Percentiles rank a stretch among this genome's conserved stretches.
Conservation (phyloP, 2,329 filamentous ascomycete genomes). For the Falciphora oryzae region DNA sequence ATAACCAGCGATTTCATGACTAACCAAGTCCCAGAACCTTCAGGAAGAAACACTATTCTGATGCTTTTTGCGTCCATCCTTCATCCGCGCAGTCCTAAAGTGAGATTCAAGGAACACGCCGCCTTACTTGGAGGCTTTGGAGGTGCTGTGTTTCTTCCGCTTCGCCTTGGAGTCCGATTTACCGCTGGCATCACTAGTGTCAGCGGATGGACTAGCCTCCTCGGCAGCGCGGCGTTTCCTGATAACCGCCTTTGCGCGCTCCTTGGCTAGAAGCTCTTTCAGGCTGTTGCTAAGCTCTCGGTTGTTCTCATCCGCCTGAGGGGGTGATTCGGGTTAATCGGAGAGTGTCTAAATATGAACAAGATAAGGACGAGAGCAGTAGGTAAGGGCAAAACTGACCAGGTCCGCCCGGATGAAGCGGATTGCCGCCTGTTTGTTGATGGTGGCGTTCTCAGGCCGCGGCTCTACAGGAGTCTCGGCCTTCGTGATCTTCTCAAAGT, state of each 20-base stretch:
- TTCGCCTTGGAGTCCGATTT: conserved; percentile 9
- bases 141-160: conserved; percentile 8
- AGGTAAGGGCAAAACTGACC: conserved; percentile 37
- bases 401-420: conserved; percentile 80
- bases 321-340: conserved; percentile 8
- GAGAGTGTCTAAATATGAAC: not conserved
- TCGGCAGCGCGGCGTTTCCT: conserved; percentile 31
- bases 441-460: conserved; percentile 33
- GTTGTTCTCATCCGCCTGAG: conserved; percentile 48
- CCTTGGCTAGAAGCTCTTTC: conserved; percentile 50
- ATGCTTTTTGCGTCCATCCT: not conserved
- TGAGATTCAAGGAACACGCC: not conserved
- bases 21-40: not conserved
- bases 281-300: conserved; percentile 46
- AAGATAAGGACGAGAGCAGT: too few relatives aligned
- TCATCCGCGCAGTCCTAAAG: not conserved
- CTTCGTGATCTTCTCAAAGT: conserved; percentile 85
- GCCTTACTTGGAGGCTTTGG: not conserved
- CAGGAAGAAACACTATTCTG: not conserved
- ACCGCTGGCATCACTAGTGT: conserved; percentile 7
- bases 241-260: conserved; percentile 46
- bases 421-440: conserved; percentile 72
- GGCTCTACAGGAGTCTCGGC: conserved; percentile 58
- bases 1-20: not conserved
- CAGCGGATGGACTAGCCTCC: conserved; percentile 5